Base-by-base conservation (phyloP, 345 rosid species). In the Populus simonii region DNA sequence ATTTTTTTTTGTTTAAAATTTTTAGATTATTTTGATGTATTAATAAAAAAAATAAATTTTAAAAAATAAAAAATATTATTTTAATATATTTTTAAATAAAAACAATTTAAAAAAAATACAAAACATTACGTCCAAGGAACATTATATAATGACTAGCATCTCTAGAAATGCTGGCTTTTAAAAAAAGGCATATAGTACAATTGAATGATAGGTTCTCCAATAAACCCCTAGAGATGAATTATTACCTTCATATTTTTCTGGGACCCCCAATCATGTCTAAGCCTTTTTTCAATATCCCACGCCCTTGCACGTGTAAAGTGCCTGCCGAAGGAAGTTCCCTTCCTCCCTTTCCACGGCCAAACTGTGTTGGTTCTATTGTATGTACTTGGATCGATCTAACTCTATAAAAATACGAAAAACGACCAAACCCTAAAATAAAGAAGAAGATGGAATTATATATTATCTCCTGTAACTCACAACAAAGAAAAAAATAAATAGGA, bases 201-300 rank as follows among this genome's bases (percentile, higher is more conserved):
- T 20, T 55, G 25, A 22, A 55, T 35, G 23, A 23, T 6, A 12
- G 5, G 20, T 2, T n/a, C 8, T 23, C 16, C 55, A 61, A 39
- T 41, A 61, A 74, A 74, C 53, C 68, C 68, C 38, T 25, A 38
- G 57, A 73, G 69, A 39, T 74, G 73, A 4, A 74, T 74, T 17
- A 62, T 63, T 35, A 61, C n/a, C 17, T 27, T 41, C 39, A 25
- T 73, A 33, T 33, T 57, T 73, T n/a, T 0, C 11, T 62, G 39
- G 77, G 70, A 39, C 70, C 77, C 76, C 29, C 6, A 73, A 23
- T 31, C 3, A 31, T 22, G 53, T 12, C 55, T 15, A 16, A 38
- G 8, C 55, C 75, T 73, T 69, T 69, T 69, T 13, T 4, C 18
- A 47, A 15, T 15, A 47, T 47, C 51, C 16, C 51, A 3, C 1